Percentiles rank a stretch among this genome's conserved stretches.
Conservation (phyloP, 345 rosid species). For the Clarkia xantiana region DNA sequence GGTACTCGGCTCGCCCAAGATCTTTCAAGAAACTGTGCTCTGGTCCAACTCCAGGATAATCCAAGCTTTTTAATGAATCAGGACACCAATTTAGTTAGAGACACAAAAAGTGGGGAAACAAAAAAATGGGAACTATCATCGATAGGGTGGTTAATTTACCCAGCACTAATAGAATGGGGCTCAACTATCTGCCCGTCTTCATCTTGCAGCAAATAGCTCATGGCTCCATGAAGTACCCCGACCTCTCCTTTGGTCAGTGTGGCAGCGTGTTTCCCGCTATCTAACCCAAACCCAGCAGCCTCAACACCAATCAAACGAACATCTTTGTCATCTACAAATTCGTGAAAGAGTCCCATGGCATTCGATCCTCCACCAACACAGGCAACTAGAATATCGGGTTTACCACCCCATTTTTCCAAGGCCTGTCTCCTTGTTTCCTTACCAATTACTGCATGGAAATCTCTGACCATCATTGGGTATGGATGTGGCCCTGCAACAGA, state of each 20-base stretch:
- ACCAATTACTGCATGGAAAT: slow-evolving; percentile 77
- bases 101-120: neutral
- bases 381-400: slow-evolving; percentile 68
- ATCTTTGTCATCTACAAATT: slow-evolving; percentile 41
- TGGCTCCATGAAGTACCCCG: slow-evolving; percentile 77
- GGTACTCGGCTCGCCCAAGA: slow-evolving; percentile 69
- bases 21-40: slow-evolving; percentile 95
- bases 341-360: slow-evolving; percentile 73
- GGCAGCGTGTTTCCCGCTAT: slow-evolving; percentile 66
- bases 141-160: slow-evolving; percentile 14
- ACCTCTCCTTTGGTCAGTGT: slow-evolving; percentile 63
- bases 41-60: slow-evolving; percentile 97
- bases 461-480: slow-evolving; percentile 61
- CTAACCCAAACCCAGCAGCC: slow-evolving; percentile 69
- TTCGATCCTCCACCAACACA: slow-evolving; percentile 82
- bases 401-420: slow-evolving; percentile 68
- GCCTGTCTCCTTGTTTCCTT: slow-evolving; percentile 76
- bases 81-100: neutral
- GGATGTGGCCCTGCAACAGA: slow-evolving; percentile 84
- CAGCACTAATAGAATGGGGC: slow-evolving; percentile 52
- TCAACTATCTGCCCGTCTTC: slow-evolving; percentile 51
- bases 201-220: slow-evolving; percentile 69
- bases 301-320: slow-evolving; percentile 74
- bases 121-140: neutral
- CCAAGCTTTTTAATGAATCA: slow-evolving; percentile 41